phyloP scores from a whole-genome alignment of 345 rosid species.

The Acer yangbiense region DNA sequence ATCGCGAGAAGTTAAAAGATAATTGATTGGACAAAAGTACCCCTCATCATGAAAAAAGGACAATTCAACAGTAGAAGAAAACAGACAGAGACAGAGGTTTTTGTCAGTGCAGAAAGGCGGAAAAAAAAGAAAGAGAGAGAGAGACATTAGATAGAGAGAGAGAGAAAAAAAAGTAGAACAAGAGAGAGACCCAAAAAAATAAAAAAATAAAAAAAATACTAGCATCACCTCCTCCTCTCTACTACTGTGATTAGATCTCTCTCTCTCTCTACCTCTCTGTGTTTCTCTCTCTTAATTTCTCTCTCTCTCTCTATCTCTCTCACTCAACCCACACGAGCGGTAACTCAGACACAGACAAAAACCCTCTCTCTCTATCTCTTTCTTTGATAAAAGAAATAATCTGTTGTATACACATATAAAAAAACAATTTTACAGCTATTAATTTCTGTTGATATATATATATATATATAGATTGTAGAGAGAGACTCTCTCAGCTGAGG shows the following conservation, averaged over 20 bases:
- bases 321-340: conserved; percentile 22
- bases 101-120: conserved; percentile 31
- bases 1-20: conserved; percentile 13
- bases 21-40: conserved; percentile 23
- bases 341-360: conserved; percentile 3
- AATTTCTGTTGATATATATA: neutral
- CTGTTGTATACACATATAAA: neutral
- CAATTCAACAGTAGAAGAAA: conserved; percentile 19
- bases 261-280: conserved; percentile 9
- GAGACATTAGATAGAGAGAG: neutral
- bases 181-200: neutral
- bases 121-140: neutral
- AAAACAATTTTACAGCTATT: neutral
- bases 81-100: conserved; percentile 27
- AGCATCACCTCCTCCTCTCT: conserved; percentile 17
- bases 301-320: neutral
- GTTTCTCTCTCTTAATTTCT: neutral
- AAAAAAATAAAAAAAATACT: neutral
- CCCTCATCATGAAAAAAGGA: conserved; percentile 37
- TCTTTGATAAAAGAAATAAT: neutral
- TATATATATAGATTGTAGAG: neutral
- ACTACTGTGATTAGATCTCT: conserved; percentile 17
- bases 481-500: neutral
- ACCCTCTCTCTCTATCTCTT: neutral
- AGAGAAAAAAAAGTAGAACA: too few species aligned